Evolutionary conservation across 2,329 filamentous ascomycete species (phyloP).

Genomic region (Verticillium isaacii): DNA sequence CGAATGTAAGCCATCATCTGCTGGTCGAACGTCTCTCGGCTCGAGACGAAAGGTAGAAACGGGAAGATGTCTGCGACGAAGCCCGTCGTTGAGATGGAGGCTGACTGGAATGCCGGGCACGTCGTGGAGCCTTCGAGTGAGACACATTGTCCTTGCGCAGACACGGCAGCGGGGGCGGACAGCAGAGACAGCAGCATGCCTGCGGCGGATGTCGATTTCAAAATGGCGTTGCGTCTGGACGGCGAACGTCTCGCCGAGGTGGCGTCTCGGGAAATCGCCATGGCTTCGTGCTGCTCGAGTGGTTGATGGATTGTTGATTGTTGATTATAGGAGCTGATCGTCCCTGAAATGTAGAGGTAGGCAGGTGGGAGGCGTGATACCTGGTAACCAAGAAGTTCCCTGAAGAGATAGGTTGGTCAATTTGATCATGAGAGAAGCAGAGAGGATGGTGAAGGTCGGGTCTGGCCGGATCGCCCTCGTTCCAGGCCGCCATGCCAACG

Average conservation of each 20-base stretch:
- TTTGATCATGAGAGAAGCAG: background rate
- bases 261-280: background rate
- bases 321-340: background rate
- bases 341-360: background rate
- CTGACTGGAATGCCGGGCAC: constrained; percentile 68
- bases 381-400: background rate
- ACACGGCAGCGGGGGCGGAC: constrained; percentile 29
- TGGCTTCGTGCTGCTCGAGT: background rate
- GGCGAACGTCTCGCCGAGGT: background rate
- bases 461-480: background rate
- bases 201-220: background rate
- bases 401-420: background rate
- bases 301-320: background rate
- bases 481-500: background rate
- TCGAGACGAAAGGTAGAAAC: constrained; percentile 79
- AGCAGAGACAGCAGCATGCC: constrained; percentile 18
- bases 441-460: background rate
- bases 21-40: constrained; percentile 70
- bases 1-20: constrained; percentile 69
- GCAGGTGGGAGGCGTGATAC: background rate
- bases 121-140: constrained; percentile 64
- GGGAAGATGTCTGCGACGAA: constrained; percentile 60
- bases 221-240: background rate
- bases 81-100: constrained; percentile 64
- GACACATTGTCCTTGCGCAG: constrained; percentile 43